Evolutionary conservation across 495 filamentous ascomycete genomes (phyloP), one percentile per base, ranked within the genome.

Genomic region (Neurospora tetrasperma): DNA sequence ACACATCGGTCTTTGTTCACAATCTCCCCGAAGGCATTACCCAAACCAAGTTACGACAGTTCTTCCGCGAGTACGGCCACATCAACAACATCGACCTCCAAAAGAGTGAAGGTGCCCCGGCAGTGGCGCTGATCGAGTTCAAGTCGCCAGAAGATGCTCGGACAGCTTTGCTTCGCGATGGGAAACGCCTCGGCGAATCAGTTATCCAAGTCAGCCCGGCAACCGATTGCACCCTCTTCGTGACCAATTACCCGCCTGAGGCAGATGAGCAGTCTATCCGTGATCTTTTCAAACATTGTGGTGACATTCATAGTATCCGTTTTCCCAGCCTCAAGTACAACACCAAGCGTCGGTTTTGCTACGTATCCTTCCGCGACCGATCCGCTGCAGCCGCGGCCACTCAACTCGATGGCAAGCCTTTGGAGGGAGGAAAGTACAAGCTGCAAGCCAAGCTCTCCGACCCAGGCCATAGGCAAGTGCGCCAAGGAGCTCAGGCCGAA

Each of bases 291-390:
- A 83, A 87, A 74, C 81, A 87, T 73, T 93, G 87, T 77, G 95
- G 96, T 70, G 89, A 94, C 42, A 90, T 99, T 71, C 84, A 94
- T 71, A 92, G 91, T 77, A 85, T 99, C 70, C 92, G 96, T 14
- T 95, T 95, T 78, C 96, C 96, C 8, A 96, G 92, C 48, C 88
- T 99, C 66, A 95, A 95, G 80, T 94, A 86, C 79, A 92, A 97
- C 75, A 92, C 91, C 7, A 89, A 90, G 76, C 92, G 96, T 41
- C 90, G 95, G 6, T 99, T 99, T 82, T 97, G 93, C 81, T 99
- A 99, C 79, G 85, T 97, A 9, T 92, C 96, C 66, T 98, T 97
- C 80, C 85, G 89, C 46, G 88, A 88, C 42, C 79, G 88, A 3
- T 84, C 83, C 5, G 85, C 88, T 31, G 92, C 93, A 2, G 84